phyloP scores from a whole-genome alignment of 805 yeast species.

The Metschnikowia picachoensis region DNA sequence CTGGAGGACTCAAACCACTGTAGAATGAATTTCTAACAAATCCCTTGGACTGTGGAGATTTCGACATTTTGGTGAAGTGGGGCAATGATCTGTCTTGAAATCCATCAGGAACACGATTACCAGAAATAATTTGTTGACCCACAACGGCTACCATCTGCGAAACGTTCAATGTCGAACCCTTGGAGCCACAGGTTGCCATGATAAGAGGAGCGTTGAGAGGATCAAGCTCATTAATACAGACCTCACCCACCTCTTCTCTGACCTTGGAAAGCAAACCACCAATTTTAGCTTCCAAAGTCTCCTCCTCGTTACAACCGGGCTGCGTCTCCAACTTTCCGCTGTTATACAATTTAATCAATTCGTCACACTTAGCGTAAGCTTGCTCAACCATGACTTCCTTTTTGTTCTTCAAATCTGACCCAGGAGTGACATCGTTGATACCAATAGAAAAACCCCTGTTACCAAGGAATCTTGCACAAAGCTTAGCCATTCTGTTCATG shows the following conservation, averaged over 20 bases:
- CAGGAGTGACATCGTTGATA: slow-evolving; percentile 96
- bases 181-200: slow-evolving; percentile 99
- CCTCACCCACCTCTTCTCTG: slow-evolving; percentile 98
- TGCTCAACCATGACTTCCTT: slow-evolving; percentile 87
- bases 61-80: slow-evolving; percentile 92
- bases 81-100: slow-evolving; percentile 98
- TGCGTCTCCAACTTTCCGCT: slow-evolving; percentile 93
- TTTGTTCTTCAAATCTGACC: slow-evolving; percentile 62
- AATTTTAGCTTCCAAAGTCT: slow-evolving; percentile 94
- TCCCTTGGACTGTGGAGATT: slow-evolving; percentile 97
- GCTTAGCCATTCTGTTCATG: slow-evolving; percentile 99
- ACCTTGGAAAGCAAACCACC: slow-evolving; percentile 95
- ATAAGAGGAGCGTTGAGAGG: slow-evolving; percentile 91
- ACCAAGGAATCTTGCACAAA: slow-evolving; percentile 93
- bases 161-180: slow-evolving; percentile 95
- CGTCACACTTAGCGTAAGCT: slow-evolving; percentile 90
- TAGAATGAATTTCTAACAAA: slow-evolving; percentile 95
- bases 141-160: slow-evolving; percentile 99
- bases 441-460: slow-evolving; percentile 97
- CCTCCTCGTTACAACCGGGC: slow-evolving; percentile 99
- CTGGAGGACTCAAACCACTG: slow-evolving; percentile 98
- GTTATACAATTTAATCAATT: slow-evolving; percentile 71
- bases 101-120: slow-evolving; percentile 99
- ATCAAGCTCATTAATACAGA: slow-evolving; percentile 88
- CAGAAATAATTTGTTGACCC: slow-evolving; percentile 97